Base-by-base conservation (phyloP, 2,329 filamentous ascomycete species). In the Colletotrichum echinochloae region DNA sequence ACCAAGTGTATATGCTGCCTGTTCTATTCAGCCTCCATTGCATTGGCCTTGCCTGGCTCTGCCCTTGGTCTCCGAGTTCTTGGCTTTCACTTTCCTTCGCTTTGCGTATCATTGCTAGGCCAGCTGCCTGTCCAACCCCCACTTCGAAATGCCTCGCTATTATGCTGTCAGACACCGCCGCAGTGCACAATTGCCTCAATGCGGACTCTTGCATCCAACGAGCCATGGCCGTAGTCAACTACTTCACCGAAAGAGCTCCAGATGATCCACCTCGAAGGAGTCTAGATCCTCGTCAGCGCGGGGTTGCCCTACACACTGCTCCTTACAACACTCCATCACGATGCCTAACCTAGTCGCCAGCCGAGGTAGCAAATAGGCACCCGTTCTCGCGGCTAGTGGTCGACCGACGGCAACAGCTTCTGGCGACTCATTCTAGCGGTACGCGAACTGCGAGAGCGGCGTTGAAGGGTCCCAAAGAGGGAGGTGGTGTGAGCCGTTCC, bases 331-430 rank as follows among this genome's bases (percentile, higher is more conserved):
- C 46, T 20, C 37, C 37, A 28, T 54, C 64, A 37, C 37, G 30
- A 46, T 16, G 28, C 46, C 28, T 51, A 41, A 57, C 16, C 46
- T 37, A 71, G 68, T 68, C 64, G 49, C 51, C 65, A 64, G 64
- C 48, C 51, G 62, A 59, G 44, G 23, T 48, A 18, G 39, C 37
- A 28, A 48, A 35, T 35, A 63, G 64, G 64, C 52, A 62, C 52
- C 59, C 52, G 30, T 18, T 26, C 48, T 20, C 41, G 57, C 52
- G 57, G 64, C 41, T 52, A 62, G 57, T 52, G 49, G 23, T 35
- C 51, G 41, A 23, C 18, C 33, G 44, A 30, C 44, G 23, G 41
- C 37, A 18, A 30, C n/a, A 14, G 33, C 20, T 46, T 26, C 30
- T 16, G 52, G 51, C 52, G 52, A 49, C 44, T 39, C 46, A 55